A percentile compares a stretch with the other conserved stretches of the same genome.
These are phyloP conservation scores for Mychonastes homosphaera DNA, from an alignment of 139 green algal genomes.

Conservation along the genomic window DNA sequence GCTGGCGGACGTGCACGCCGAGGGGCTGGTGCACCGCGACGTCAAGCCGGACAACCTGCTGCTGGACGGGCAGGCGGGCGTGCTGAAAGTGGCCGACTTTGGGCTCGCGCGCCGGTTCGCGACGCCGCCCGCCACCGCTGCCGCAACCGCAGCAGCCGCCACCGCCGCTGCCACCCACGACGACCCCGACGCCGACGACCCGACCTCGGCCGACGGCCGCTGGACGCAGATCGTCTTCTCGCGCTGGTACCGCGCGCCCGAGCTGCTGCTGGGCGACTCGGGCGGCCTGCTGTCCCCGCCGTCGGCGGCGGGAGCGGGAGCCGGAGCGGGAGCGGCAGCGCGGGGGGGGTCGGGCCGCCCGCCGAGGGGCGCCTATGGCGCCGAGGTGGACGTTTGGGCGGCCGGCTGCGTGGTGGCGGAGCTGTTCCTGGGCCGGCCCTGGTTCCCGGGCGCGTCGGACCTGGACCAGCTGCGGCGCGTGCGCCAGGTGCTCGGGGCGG, in stretches of 20 bases:
- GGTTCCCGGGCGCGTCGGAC: slow-evolving; percentile 39
- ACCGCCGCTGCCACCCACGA: no score
- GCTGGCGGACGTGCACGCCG: slow-evolving; percentile 49
- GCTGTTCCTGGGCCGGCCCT: slow-evolving; percentile 57
- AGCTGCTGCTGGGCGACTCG: slow-evolving; percentile 65
- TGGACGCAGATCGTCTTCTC: slow-evolving; percentile 57
- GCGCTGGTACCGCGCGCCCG: slow-evolving; percentile 70
- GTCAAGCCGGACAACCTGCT: slow-evolving; percentile 88
- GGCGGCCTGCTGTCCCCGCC: slow-evolving; percentile 28
- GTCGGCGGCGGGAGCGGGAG: no score
- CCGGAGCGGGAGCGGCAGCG: no score
- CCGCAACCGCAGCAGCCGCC: not conserved
- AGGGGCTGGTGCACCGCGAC: slow-evolving; percentile 61
- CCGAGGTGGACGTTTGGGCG: slow-evolving; percentile 70
- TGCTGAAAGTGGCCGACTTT: slow-evolving; percentile 74
- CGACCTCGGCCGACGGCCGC: not conserved
- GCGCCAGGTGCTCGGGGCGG: slow-evolving; percentile 19
- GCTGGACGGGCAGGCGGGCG: slow-evolving; percentile 20
- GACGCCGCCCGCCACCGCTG: not conserved
- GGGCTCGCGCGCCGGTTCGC: slow-evolving; percentile 48
- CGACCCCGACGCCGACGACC: not conserved
- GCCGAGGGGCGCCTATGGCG: slow-evolving; percentile 49
- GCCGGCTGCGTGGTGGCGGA: slow-evolving; percentile 73
- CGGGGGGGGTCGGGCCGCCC: no score
- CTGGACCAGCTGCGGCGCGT: slow-evolving; percentile 33